phyloP scores from a whole-genome alignment of 2,329 filamentous ascomycete genomes.

The Trichoderma sp. region DNA sequence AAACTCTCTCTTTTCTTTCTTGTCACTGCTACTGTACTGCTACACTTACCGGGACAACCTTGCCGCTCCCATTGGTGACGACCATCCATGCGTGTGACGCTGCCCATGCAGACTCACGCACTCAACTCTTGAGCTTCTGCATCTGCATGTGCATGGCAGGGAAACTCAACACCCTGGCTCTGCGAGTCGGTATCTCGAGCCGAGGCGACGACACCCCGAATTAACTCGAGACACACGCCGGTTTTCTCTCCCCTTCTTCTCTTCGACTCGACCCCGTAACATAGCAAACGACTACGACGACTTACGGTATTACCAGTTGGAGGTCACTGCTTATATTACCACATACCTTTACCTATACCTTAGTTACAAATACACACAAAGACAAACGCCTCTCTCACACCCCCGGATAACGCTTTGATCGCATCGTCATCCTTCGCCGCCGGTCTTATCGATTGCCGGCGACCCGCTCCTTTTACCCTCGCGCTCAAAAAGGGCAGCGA shows the following conservation, averaged over 20 bases:
- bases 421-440: slow-evolving; percentile 1
- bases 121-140: neutral
- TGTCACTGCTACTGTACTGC: neutral
- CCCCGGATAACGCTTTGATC: neutral
- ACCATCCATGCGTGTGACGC: slow-evolving; percentile 1
- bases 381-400: neutral
- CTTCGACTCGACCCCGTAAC: neutral
- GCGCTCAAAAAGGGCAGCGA: slow-evolving; percentile 28
- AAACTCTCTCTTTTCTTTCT: neutral
- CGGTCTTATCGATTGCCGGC: slow-evolving; percentile 10
- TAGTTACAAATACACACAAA: neutral
- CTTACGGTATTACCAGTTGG: neutral
- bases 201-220: neutral
- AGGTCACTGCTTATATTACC: neutral
- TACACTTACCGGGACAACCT: neutral
- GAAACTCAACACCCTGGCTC: neutral
- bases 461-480: neutral
- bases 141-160: slow-evolving; percentile 12
- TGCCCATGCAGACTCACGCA: neutral
- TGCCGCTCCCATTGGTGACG: neutral
- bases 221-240: neutral
- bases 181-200: slow-evolving; percentile 10
- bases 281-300: neutral
- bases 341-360: neutral
- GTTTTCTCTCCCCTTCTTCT: neutral